Evolutionary conservation across 208 protist genomes (phyloP).

Genomic region (Crithidia bombi): DNA sequence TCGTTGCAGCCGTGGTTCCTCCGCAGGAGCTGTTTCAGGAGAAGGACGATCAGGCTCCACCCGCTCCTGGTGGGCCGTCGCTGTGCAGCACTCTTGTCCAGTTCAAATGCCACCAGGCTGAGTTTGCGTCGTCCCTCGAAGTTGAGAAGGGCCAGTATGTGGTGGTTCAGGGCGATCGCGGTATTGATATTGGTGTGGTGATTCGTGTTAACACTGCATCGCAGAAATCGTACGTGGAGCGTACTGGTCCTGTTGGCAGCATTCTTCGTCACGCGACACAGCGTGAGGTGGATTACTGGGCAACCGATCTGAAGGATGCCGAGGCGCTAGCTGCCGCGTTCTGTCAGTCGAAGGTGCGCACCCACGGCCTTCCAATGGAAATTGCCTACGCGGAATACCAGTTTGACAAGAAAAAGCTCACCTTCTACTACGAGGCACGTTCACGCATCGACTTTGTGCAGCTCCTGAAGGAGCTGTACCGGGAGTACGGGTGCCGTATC

Average conservation of each 20-base stretch:
- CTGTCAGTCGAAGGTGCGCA: constrained; percentile 64
- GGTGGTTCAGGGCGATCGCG: constrained; percentile 88
- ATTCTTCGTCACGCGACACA: constrained; percentile 82
- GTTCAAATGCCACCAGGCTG: constrained; percentile 89
- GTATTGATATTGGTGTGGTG: constrained; percentile 90
- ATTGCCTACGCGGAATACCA: constrained; percentile 91
- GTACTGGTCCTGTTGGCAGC: constrained; percentile 51
- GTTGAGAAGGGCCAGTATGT: constrained; percentile 82
- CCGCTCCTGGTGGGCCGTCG: constrained; percentile 28
- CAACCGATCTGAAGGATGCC: constrained; percentile 80
- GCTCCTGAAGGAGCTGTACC: constrained; percentile 84
- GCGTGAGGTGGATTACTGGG: constrained; percentile 88
- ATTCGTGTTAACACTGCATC: constrained; percentile 64
- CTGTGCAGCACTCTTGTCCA: constrained; percentile 73
- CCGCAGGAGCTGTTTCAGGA: constrained; percentile 47
- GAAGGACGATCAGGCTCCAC: constrained; percentile 42
- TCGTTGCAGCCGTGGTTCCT: constrained; percentile 8
- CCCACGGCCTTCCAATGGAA: constrained; percentile 75
- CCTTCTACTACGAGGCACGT: constrained; percentile 88
- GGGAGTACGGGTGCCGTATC: constrained; percentile 89
- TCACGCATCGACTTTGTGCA: constrained; percentile 82
- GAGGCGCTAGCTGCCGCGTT: constrained; percentile 70
- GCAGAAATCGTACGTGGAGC: constrained; percentile 64
- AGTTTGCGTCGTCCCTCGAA: constrained; percentile 67
- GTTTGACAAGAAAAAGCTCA: constrained; percentile 94